These are phyloP conservation scores for Aspergillus heteromorphus DNA, from an alignment of 495 filamentous ascomycete species.

Conservation along the genomic window DNA sequence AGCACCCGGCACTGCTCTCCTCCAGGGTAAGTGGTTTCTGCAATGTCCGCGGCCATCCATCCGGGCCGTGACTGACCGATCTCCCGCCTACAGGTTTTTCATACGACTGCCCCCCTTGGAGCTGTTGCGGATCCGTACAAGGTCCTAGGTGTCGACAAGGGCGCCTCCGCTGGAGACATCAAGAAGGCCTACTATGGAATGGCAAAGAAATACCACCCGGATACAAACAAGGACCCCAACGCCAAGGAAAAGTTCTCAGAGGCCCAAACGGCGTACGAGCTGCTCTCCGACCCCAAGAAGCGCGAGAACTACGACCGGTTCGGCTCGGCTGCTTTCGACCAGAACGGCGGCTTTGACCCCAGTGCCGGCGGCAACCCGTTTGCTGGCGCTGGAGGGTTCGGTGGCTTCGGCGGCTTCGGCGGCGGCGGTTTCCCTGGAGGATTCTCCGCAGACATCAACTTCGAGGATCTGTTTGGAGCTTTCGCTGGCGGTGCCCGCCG, in stretches of 20 bases:
- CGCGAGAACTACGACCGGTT: constrained; percentile 85
- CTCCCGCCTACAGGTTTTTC: constrained; percentile 57
- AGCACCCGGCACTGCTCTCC: constrained; percentile 8
- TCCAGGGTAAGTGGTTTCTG: constrained; percentile 28
- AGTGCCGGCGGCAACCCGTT: constrained; percentile 48
- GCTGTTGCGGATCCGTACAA: constrained; percentile 80
- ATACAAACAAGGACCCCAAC: constrained; percentile 88
- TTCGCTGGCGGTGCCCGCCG: constrained; percentile 65
- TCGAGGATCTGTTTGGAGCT: constrained; percentile 90
- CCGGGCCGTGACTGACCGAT: constrained; percentile 7
- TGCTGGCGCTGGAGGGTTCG: constrained; percentile 44
- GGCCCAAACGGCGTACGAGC: constrained; percentile 86
- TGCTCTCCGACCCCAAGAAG: constrained; percentile 87
- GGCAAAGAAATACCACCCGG: constrained; percentile 97
- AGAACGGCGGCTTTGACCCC: constrained; percentile 64
- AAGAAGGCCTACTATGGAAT: constrained; percentile 98
- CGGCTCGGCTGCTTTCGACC: constrained; percentile 83
- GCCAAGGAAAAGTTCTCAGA: constrained; percentile 94
- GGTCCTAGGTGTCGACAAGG: constrained; percentile 75
- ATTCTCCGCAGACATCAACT: constrained; percentile 72
- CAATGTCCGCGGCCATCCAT: background rate
- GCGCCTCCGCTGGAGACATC: constrained; percentile 77
- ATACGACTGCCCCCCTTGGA: constrained; percentile 56
- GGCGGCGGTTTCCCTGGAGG: constrained; percentile 49
- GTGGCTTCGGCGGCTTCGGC: constrained; percentile 53